These are phyloP conservation scores for Lachnellula cervina DNA, from an alignment of 2,329 filamentous ascomycete genomes.

Conservation along the genomic window DNA sequence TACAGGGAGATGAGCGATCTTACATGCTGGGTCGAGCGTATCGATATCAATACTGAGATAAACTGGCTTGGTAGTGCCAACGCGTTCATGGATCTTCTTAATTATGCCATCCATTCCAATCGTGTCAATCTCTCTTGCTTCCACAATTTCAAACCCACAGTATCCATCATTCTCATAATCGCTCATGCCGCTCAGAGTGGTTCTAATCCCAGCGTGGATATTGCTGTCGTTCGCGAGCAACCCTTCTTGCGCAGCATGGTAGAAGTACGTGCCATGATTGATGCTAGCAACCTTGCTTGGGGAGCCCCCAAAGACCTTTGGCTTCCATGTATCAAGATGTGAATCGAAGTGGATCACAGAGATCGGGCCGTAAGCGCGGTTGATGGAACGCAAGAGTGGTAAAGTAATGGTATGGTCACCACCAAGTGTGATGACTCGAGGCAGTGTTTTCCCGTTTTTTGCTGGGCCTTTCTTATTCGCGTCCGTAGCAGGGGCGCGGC, in stretches of 20 bases:
- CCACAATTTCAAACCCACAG: slow-evolving; percentile 77
- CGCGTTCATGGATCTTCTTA: slow-evolving; percentile 68
- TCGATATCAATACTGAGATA: slow-evolving; percentile 86
- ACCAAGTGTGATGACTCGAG: slow-evolving; percentile 72
- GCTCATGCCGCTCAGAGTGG: slow-evolving; percentile 69
- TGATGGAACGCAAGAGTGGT: slow-evolving; percentile 54
- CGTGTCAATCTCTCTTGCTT: slow-evolving; percentile 66
- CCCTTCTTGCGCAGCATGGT: slow-evolving; percentile 73
- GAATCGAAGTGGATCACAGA: slow-evolving; percentile 60
- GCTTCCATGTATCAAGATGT: slow-evolving; percentile 69
- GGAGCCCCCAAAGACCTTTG: slow-evolving; percentile 81
- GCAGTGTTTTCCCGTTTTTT: slow-evolving; percentile 69
- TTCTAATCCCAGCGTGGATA: slow-evolving; percentile 83
- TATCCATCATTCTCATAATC: slow-evolving; percentile 86
- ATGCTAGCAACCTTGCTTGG: slow-evolving; percentile 71
- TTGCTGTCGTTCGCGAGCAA: slow-evolving; percentile 76
- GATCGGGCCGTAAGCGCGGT: slow-evolving; percentile 55
- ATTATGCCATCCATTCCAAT: slow-evolving; percentile 71
- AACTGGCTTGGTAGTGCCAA: slow-evolving; percentile 69
- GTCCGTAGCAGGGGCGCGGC: slow-evolving; percentile 64
- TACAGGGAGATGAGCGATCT: slow-evolving; percentile 21
- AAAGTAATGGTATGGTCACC: slow-evolving; percentile 61
- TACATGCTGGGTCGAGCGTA: slow-evolving; percentile 76
- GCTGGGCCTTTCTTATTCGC: slow-evolving; percentile 63
- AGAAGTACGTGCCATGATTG: slow-evolving; percentile 90